Percentiles rank a stretch among this genome's conserved stretches.
These are phyloP conservation scores for Fonsecaea monophora DNA, from an alignment of 2,329 filamentous ascomycete species.

Conservation along the genomic window DNA sequence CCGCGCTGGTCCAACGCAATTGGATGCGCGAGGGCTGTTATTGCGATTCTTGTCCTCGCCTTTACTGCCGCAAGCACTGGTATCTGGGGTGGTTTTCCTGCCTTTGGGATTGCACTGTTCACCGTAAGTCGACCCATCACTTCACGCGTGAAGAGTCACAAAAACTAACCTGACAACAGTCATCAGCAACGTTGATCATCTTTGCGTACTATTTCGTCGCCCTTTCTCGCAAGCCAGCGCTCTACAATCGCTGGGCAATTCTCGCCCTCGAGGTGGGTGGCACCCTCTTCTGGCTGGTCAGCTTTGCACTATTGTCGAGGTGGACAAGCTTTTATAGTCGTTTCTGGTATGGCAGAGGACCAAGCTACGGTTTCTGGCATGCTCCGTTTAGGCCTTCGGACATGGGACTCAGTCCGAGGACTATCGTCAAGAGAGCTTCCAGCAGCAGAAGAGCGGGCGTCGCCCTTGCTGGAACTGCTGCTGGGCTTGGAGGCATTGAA, in stretches of 20 bases:
- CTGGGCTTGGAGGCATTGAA: slow-evolving; percentile 33
- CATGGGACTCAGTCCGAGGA: slow-evolving; percentile 19
- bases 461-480: slow-evolving; percentile 35
- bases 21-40: slow-evolving; percentile 33
- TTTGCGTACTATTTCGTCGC: slow-evolving; percentile 38
- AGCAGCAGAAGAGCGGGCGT: slow-evolving; percentile 30
- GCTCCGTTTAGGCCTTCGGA: slow-evolving; percentile 28
- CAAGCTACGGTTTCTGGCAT: slow-evolving; percentile 31
- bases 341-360: slow-evolving; percentile 23
- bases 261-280: slow-evolving; percentile 35
- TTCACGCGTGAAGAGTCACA: background rate
- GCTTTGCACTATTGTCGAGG: slow-evolving; percentile 29
- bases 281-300: slow-evolving; percentile 36
- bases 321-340: slow-evolving; percentile 31
- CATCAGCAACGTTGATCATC: slow-evolving; percentile 33
- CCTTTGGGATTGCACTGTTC: slow-evolving; percentile 35
- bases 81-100: slow-evolving; percentile 33
- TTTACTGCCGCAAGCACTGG: slow-evolving; percentile 32
- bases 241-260: slow-evolving; percentile 38
- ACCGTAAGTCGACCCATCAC: slow-evolving; percentile 31
- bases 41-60: slow-evolving; percentile 32
- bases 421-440: slow-evolving; percentile 17
- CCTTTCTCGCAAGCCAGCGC: slow-evolving; percentile 30
- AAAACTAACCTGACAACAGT: slow-evolving; percentile 18
- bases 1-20: slow-evolving; percentile 35